phyloP scores from a whole-genome alignment of 1,284 basidiomycete species.

The Puccinia triticina region DNA sequence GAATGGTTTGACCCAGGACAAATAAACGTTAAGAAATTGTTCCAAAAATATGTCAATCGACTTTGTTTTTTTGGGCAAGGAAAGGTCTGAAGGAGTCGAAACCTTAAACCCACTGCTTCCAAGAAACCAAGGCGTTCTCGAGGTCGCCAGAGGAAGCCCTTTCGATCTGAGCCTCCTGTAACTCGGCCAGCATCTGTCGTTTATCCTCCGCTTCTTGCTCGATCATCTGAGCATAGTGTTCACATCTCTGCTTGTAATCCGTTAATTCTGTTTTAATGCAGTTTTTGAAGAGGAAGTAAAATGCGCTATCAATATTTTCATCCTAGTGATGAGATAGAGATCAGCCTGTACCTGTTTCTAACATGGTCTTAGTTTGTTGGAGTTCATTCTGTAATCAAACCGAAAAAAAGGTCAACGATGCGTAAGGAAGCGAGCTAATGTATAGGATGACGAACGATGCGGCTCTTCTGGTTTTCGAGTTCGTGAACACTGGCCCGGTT shows the following conservation, averaged over 20 bases:
- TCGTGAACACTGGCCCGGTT: slow-evolving; percentile 44
- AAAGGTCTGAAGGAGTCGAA: not conserved
- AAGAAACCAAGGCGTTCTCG: slow-evolving; percentile 65
- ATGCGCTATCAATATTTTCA: slow-evolving; percentile 69
- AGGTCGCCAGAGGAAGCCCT: slow-evolving; percentile 68
- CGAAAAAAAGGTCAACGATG: not conserved
- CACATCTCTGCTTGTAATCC: slow-evolving; percentile 54
- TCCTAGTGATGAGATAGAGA: slow-evolving; percentile 61
- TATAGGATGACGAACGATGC: slow-evolving; percentile 7
- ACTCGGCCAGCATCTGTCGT: slow-evolving; percentile 67
- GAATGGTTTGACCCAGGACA: slow-evolving; percentile 63
- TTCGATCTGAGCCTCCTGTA: slow-evolving; percentile 72
- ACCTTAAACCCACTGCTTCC: slow-evolving; percentile 20
- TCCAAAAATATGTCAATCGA: not conserved
- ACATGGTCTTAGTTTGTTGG: slow-evolving; percentile 66
- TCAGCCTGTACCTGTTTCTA: slow-evolving; percentile 68
- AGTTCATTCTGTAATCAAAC: slow-evolving; percentile 39
- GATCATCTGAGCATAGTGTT: slow-evolving; percentile 38
- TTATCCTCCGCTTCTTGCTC: slow-evolving; percentile 64
- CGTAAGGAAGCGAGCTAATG: not conserved
- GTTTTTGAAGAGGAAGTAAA: slow-evolving; percentile 68
- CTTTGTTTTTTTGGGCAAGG: not conserved
- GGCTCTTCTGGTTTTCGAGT: slow-evolving; percentile 42
- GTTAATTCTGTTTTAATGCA: slow-evolving; percentile 52
- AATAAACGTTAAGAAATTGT: not conserved